Evolutionary conservation across 345 rosid genomes (phyloP), one percentile per base, ranked within the genome.

Genomic region (Jatropha curcas): DNA sequence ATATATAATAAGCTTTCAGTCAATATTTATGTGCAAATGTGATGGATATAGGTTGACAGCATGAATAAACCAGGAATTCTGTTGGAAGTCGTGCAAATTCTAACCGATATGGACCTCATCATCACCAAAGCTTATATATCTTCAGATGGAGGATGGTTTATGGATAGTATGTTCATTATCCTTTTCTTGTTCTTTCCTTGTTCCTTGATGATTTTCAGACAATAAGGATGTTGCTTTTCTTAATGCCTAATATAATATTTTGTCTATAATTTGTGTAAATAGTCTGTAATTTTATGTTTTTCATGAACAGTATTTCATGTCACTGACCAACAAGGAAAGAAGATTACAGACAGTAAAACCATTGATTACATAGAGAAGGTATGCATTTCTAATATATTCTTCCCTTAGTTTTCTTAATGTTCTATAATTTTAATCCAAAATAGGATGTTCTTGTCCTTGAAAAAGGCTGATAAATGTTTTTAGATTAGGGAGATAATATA

Each of bases 111-210:
- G 14, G 91, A 94, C 84, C 89, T 94, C 71, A 87, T 82, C n/a
- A 91, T 94, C 82, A 85, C 89, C 61, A 94, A 94, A 77, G 98
- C 98, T 30, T 92, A 92, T 82, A 83, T 94, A 74, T 94, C 98
- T 74, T 92, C 98, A 20, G 98, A 94, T 77, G 98, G 98, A 9
- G 97, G 97, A 77, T 94, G 98, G 98, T 90, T 92, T 86, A 92
- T 94, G 98, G 98, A 94, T 34, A 94, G 95, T 94, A 88, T 20
- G 74, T 60, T 56, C 58, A 31, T 59, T 11, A 50, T 25, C 1
- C 41, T 48, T 60, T 53, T 39, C 31, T 34, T 50, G 33, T 51
- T 59, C 39, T 28, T 68, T 34, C 45, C 31, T 52, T 24, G n/a
- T 25, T 45, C n/a, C 34, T 27, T 70, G 25, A 31, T n/a, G 19